Conservation (phyloP, 2,329 filamentous ascomycete species). For the Trichoderma sp. region DNA sequence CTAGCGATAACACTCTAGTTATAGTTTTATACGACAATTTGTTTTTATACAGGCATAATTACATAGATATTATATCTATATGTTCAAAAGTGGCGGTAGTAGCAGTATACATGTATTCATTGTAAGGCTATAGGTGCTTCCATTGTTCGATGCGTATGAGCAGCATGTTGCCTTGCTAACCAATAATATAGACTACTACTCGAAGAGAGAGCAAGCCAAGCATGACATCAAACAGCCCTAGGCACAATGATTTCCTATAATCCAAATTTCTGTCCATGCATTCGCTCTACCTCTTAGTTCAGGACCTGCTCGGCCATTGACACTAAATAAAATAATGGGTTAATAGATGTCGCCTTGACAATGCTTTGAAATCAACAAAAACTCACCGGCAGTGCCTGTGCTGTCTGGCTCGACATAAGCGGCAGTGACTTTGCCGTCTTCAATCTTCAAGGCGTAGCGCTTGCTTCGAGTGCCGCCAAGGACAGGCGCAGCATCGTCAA, state of each 20-base stretch:
- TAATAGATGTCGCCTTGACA: neutral
- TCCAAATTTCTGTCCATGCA: neutral
- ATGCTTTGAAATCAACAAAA: neutral
- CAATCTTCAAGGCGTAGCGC: conserved; percentile 80
- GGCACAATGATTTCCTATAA: neutral
- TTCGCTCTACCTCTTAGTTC: conserved; percentile 28
- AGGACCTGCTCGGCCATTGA: conserved; percentile 56
- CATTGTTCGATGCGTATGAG: neutral
- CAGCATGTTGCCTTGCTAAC: neutral
- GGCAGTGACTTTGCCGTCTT: conserved; percentile 82
- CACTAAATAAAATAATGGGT: conserved; percentile 37
- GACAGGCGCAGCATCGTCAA: conserved; percentile 70
- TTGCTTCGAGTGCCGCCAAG: conserved; percentile 84
- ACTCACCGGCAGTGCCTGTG: conserved; percentile 74
- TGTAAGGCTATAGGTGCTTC: neutral
- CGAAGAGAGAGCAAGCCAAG: neutral
- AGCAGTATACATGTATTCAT: neutral
- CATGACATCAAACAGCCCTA: neutral
- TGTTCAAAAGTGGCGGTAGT: too few species aligned
- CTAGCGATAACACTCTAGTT: too few species aligned
- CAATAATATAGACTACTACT: neutral
- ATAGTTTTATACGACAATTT: too few species aligned
- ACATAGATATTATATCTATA: too few species aligned
- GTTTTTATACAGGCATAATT: too few species aligned
- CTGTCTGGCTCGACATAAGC: conserved; percentile 86